Evolutionary conservation across 2,329 filamentous ascomycete species (phyloP).

Genomic region (Claviceps capensis): DNA sequence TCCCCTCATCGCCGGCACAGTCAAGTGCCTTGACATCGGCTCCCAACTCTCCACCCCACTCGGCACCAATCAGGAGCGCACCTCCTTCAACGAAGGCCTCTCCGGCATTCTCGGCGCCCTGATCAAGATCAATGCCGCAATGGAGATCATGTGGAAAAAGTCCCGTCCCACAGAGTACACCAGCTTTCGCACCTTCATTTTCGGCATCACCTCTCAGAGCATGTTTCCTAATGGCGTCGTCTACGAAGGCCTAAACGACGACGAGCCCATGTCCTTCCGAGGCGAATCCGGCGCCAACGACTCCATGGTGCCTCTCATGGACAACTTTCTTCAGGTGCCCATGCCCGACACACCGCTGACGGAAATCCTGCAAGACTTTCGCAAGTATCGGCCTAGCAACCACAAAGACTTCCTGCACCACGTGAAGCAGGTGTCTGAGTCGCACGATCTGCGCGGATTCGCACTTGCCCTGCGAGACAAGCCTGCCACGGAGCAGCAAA

Average conservation of each 20-base stretch:
- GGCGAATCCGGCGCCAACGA: conserved; percentile 92
- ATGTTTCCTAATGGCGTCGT: conserved; percentile 91
- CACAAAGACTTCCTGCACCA: conserved; percentile 74
- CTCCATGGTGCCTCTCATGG: conserved; percentile 81
- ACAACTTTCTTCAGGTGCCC: conserved; percentile 71
- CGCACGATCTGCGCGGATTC: conserved; percentile 43
- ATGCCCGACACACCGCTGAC: conserved; percentile 88
- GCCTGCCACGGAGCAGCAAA: conserved; percentile 14
- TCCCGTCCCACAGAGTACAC: conserved; percentile 76
- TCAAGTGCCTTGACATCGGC: conserved; percentile 49
- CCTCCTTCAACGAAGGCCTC: conserved; percentile 51
- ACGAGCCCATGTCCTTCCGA: conserved; percentile 63
- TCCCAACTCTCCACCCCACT: conserved; percentile 15
- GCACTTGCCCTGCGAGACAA: conserved; percentile 27
- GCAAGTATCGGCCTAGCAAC: conserved; percentile 76
- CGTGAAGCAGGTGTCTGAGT: conserved; percentile 39
- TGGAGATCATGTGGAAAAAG: conserved; percentile 88
- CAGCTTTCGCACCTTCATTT: conserved; percentile 91
- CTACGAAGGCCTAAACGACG: conserved; percentile 68
- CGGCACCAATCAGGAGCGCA: conserved; percentile 25
- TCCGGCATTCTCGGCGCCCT: conserved; percentile 43
- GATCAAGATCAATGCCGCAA: conserved; percentile 58
- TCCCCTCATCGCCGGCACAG: conserved; percentile 58
- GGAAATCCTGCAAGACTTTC: conserved; percentile 76
- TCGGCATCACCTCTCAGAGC: conserved; percentile 81